Evolutionary conservation across 1,284 basidiomycete genomes (phyloP), one percentile per base, ranked within the genome.

Genomic region (Pyrrhoderma lamaoense): DNA sequence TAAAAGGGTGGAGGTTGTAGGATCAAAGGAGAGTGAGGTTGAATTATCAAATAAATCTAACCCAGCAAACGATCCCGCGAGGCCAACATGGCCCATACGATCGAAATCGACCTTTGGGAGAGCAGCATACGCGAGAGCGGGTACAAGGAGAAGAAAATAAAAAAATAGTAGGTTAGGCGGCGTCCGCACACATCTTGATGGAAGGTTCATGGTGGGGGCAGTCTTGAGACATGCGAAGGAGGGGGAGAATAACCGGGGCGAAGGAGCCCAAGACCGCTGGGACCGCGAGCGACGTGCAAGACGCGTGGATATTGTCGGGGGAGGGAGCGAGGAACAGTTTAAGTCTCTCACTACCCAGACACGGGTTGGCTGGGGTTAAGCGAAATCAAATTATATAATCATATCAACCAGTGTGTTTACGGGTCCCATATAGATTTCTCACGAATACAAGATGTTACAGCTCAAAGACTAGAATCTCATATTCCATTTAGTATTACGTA

Each of bases 71-170:
- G 87, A 76, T 51, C 93, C 93, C 35, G 85, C 81, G 42, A 96
- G 73, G 51, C 82, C 91, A 52, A 96, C 92, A 52, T 75, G 82
- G 57, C 93, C 93, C 88, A 95, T 93, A 55, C 86, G 84, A 62
- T 85, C 75, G 66, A 90, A 95, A 70, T 96, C 91, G 68, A 96
- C 81, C 61, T 80, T 75, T 34, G 92, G 92, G 43, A 88, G 68
- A 46, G 78, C 69, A 11, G 85, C 82, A 56, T 71, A 68, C 52
- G 68, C 79, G 62, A 65, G 58, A 65, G 66, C 57, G 35, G 64
- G 54, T 53, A 67, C 57, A 37, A 61, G 45, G 52, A 68, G 45
- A 47, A 66, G 47, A 47, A 45, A 47, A 47, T 54, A 38, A 43
- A 52, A 53, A 51, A 65, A 39, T 45, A 49, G 49, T 23, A 49